Conservation (phyloP, 371 early-diverging fungal genomes). For the Smittium mucronatum region DNA sequence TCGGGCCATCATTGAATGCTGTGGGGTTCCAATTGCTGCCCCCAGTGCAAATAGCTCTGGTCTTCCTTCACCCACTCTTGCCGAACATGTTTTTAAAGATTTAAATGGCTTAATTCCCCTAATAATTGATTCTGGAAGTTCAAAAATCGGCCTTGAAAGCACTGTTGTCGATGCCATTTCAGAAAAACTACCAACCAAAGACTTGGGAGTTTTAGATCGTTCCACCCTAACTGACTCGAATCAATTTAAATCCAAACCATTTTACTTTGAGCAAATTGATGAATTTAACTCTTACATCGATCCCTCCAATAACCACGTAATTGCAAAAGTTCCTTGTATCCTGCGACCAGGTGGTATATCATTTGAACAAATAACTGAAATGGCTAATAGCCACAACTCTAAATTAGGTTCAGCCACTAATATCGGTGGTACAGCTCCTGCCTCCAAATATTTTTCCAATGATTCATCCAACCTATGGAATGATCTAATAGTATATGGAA, state of each 20-base stretch:
- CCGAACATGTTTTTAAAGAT: conserved; percentile 84
- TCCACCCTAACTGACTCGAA: not conserved
- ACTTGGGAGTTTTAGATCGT: not conserved
- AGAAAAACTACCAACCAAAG: not conserved
- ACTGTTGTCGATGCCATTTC: conserved; percentile 84
- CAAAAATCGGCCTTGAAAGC: conserved; percentile 88
- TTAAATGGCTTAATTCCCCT: conserved; percentile 69
- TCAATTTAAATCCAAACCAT: not conserved
- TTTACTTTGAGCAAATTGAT: not conserved
- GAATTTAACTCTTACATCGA: not conserved
- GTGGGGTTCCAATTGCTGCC: conserved; percentile 92
- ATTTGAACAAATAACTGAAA: conserved; percentile 47
- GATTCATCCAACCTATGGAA: conserved; percentile 32
- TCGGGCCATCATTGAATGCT: conserved; percentile 69
- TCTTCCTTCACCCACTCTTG: conserved; percentile 89
- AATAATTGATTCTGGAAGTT: conserved; percentile 88
- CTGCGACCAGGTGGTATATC: conserved; percentile 98
- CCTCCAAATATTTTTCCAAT: not conserved
- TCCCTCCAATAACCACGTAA: conserved; percentile 1
- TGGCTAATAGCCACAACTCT: not conserved
- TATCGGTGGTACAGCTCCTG: conserved; percentile 30
- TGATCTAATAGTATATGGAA: conserved; percentile 57
- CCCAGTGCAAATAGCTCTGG: conserved; percentile 99
- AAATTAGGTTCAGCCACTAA: not conserved
- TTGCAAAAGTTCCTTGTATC: conserved; percentile 47